phyloP scores from a whole-genome alignment of 768 basidiomycete genomes.

The Strobilomyces confusus region DNA sequence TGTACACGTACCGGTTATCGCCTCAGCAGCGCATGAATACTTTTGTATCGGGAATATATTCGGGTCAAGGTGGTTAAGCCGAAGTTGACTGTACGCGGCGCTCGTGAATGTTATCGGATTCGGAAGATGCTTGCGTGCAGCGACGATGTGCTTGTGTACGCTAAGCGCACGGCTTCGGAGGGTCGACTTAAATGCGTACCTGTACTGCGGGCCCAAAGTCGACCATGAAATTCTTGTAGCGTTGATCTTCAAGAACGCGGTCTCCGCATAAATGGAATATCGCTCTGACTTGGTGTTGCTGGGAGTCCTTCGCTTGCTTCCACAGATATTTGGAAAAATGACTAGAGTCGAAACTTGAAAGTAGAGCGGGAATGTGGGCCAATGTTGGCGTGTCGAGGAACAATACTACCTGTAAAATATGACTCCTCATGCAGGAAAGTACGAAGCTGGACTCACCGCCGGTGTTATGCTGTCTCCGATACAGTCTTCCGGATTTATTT shows the following conservation, averaged over 20 bases:
- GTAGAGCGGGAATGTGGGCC: slow-evolving; percentile 50
- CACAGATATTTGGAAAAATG: slow-evolving; percentile 51
- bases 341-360: slow-evolving; percentile 44
- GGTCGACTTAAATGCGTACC: slow-evolving; percentile 39
- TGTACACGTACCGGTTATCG: slow-evolving; percentile 33
- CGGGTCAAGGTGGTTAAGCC: slow-evolving; percentile 66
- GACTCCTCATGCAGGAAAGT: background rate
- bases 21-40: slow-evolving; percentile 40
- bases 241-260: slow-evolving; percentile 62
- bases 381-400: slow-evolving; percentile 70
- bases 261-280: slow-evolving; percentile 73
- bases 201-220: slow-evolving; percentile 56
- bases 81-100: slow-evolving; percentile 66
- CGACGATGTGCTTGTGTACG: slow-evolving; percentile 64
- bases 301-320: slow-evolving; percentile 34
- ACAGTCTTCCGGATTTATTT: slow-evolving; percentile 58
- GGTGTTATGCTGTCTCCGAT: slow-evolving; percentile 51
- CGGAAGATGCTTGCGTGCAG: slow-evolving; percentile 55
- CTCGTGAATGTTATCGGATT: slow-evolving; percentile 75
- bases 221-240: slow-evolving; percentile 71
- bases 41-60: slow-evolving; percentile 70
- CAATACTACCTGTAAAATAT: slow-evolving; percentile 47
- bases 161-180: background rate
- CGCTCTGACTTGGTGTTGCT: slow-evolving; percentile 42
- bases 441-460: slow-evolving; percentile 32